Base-by-base conservation (phyloP, 768 basidiomycete genomes). In the Rhodosporidiobolus odoratus region DNA sequence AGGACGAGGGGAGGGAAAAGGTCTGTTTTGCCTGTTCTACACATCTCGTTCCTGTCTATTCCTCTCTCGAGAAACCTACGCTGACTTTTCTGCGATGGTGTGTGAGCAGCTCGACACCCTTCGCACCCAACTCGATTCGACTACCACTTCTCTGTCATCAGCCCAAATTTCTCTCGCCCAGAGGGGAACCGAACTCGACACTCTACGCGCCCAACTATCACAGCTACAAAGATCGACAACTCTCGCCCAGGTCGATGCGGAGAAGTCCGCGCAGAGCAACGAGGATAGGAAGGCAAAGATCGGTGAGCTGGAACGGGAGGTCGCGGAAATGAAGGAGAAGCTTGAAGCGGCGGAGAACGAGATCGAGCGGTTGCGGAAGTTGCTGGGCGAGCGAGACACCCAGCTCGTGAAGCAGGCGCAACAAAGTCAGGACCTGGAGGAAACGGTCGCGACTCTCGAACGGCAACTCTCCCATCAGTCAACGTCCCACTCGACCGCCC, bases 91-190 rank as follows among this genome's bases (percentile, higher is more conserved):
- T 2, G 3, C n/a, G 5, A 35, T 48, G n/a, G n/a, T n/a, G n/a
- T n/a, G 66, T 57, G 65, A 66, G 38, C 86, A 92, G 72, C 80
- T 95, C 43, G 89, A 92, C 52, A 85, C 88, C 0, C 92, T 95
- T 75, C 84, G 87, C 0, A 87, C 84, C 12, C 90, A 94, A 75
- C 83, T 85, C 50, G 79, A 12, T 21, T 43, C 89, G 17, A 48
- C 37, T 43, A 10, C 56, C 58, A 48, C 58, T 34, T 6, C 16
- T 6, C 15, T 17, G 37, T 34, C 37, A 66, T 92, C 87, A 83
- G 95, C 1, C 91, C 93, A 81, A 90, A 94, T 83, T 90, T 93
- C 70, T 85, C 43, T 95, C 25, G 86, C 93, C 25, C 83, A 86
- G 1, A 87, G 91, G 1, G 85, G 89, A 35, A 84, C 87, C 27